A percentile compares a stretch with the other conserved stretches of the same genome.
Conservation (phyloP, 1,284 basidiomycete genomes). For the Amylostereum chailletii region DNA sequence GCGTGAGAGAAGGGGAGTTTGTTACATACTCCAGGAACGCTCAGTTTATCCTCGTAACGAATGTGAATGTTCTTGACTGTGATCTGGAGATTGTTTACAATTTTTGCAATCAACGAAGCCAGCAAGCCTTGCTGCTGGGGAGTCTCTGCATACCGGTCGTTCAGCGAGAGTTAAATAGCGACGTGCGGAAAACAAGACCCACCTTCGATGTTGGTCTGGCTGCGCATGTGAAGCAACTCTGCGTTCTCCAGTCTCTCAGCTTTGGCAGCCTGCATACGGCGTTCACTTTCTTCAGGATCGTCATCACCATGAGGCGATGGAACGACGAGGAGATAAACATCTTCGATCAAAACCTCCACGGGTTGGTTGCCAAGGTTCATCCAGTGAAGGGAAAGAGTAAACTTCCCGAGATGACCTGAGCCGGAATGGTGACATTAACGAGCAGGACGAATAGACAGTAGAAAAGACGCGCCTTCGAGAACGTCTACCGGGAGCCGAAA, state of each 20-base stretch:
- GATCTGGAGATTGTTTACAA: constrained; percentile 96
- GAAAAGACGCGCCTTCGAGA: constrained; percentile 60
- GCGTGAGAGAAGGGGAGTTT: constrained; percentile 2
- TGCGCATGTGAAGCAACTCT: constrained; percentile 75
- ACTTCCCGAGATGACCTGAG: constrained; percentile 86
- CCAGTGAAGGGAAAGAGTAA: constrained; percentile 94
- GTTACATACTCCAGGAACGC: constrained; percentile 75
- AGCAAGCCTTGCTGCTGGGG: constrained; percentile 77
- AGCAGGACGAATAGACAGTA: not conserved
- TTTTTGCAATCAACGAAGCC: constrained; percentile 81
- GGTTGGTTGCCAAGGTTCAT: constrained; percentile 90
- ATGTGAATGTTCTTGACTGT: constrained; percentile 94
- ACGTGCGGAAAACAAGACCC: constrained; percentile 6
- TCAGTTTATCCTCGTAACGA: constrained; percentile 93
- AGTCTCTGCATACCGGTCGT: constrained; percentile 32
- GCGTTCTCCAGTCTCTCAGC: constrained; percentile 84
- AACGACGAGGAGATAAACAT: constrained; percentile 91
- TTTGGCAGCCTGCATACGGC: constrained; percentile 79
- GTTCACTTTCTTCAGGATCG: constrained; percentile 82
- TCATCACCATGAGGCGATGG: constrained; percentile 68
- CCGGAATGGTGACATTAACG: constrained; percentile 3
- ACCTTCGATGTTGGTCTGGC: constrained; percentile 51
- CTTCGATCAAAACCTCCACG: constrained; percentile 87
- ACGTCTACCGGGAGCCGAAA: constrained; percentile 96
- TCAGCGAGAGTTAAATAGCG: not conserved